These are phyloP conservation scores for Colletotrichum tabaci DNA, from an alignment of 2,329 filamentous ascomycete species.

Conservation along the genomic window DNA sequence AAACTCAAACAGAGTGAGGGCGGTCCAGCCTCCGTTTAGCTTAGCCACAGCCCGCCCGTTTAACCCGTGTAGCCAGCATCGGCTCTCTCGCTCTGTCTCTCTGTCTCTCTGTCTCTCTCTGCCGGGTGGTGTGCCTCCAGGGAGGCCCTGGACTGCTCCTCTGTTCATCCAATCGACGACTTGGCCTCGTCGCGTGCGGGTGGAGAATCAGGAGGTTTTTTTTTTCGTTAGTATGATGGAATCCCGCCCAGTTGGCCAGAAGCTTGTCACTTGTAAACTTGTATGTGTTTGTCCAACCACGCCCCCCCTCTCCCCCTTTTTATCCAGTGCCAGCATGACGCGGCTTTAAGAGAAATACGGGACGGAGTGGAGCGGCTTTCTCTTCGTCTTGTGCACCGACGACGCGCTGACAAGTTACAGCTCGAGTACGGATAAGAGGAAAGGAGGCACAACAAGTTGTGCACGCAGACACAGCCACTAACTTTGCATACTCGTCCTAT, in stretches of 20 bases:
- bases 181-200: neutral
- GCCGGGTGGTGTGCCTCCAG: too few species aligned
- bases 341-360: constrained; percentile 32
- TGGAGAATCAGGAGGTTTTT: constrained; percentile 1
- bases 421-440: neutral
- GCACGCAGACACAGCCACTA: too few species aligned
- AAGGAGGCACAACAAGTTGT: neutral
- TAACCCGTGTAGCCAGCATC: too few species aligned
- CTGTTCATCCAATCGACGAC: constrained; percentile 7
- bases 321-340: constrained; percentile 31
- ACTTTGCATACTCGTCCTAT: too few species aligned
- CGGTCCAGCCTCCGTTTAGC: too few species aligned
- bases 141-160: too few species aligned
- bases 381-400: constrained; percentile 10
- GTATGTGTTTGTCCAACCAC: too few species aligned
- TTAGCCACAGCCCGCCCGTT: too few species aligned
- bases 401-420: neutral
- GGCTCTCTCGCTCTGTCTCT: too few species aligned
- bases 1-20: constrained; percentile 24
- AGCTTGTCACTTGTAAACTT: constrained; percentile 16
- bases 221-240: constrained; percentile 6
- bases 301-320: too few species aligned
- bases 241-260: constrained; percentile 22
- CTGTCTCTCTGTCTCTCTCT: too few species aligned
- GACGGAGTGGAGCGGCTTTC: constrained; percentile 14